Evolutionary conservation across 2,329 filamentous ascomycete species (phyloP), one percentile per base, ranked within the genome.

Genomic region (Aureobasidium sp.): DNA sequence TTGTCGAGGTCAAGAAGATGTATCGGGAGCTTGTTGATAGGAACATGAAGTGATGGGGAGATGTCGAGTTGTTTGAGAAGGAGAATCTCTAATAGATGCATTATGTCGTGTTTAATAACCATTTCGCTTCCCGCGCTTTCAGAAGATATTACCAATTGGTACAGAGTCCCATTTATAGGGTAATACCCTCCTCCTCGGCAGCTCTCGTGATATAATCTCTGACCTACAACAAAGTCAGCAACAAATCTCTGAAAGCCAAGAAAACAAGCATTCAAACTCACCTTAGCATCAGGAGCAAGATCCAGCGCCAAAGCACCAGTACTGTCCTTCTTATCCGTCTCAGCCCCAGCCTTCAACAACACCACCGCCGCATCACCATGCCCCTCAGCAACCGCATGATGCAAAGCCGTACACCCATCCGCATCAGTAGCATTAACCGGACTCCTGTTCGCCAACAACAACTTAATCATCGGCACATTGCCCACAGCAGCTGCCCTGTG

Each of bases 1-100:
- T 99, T 59, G 81, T 86, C 66, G 94, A 99, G 78, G 81, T 99
- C 73, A 99, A 99, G 79, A 88, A 87, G 70, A 96, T 99, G 82
- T 97, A 97, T 78, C 85, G 91, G 66, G 93, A 97, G 72, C 76
- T 99, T 73, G 89, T 96, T 54, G 90, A 96, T 64, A 63, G 66
- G 59, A 73, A 50, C 44, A 47, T 62, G 59, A 61, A 61, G 59
- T 62, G 36, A 61, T 37, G 39, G 8, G 16, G 10, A 25, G 25
- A 34, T 21, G 16, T 27, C n/a, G n/a, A 16, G 34, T 27, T 15
- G 15, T n/a, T 45, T n/a, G n/a, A 30, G 34, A 41, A 16, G 52
- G 25, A 10, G 27, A 34, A 55, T n/a, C 21, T 34, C 16, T 10
- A 21, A 16, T 25, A 16, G 36, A 30, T 55, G 30, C 34, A 39